Conservation (phyloP, 2,329 filamentous ascomycete species). For the Colletotrichum truncatum region DNA sequence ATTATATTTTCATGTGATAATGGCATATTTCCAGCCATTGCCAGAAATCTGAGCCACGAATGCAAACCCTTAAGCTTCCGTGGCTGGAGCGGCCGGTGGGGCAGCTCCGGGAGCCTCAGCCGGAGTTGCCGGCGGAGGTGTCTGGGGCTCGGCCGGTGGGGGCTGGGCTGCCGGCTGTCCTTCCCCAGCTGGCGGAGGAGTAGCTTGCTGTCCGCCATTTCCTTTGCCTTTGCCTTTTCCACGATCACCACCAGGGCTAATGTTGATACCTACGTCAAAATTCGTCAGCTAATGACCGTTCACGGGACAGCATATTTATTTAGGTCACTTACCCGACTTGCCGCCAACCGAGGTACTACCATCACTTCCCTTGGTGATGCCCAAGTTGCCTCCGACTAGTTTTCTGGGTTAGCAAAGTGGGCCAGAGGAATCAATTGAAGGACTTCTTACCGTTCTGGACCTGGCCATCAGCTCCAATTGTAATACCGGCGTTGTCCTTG, state of each 20-base stretch:
- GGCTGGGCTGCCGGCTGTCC: neutral
- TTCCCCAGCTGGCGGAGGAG: neutral
- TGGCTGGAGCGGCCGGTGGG: neutral
- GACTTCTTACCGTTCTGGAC: constrained; percentile 10
- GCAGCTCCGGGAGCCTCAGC: neutral
- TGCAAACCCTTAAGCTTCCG: neutral
- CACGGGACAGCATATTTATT: no score
- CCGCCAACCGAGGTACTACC: constrained; percentile 25
- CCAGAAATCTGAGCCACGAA: no score
- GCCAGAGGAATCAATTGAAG: no score
- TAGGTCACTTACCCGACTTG: constrained; percentile 9
- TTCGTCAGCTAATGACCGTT: neutral
- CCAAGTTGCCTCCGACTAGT: constrained; percentile 19
- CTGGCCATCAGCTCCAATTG: constrained; percentile 5
- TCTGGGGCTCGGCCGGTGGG: neutral
- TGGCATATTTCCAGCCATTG: no score
- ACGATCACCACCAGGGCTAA: neutral
- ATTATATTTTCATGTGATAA: no score
- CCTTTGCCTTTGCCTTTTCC: neutral
- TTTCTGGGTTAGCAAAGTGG: no score
- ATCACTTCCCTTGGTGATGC: constrained; percentile 26
- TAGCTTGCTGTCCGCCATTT: neutral
- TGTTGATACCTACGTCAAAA: constrained; percentile 20
- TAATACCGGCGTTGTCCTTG: constrained; percentile 21
- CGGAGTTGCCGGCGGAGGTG: neutral